Evolutionary conservation across 2,329 filamentous ascomycete genomes (phyloP).

Genomic region (Stemphylium vesicarium): DNA sequence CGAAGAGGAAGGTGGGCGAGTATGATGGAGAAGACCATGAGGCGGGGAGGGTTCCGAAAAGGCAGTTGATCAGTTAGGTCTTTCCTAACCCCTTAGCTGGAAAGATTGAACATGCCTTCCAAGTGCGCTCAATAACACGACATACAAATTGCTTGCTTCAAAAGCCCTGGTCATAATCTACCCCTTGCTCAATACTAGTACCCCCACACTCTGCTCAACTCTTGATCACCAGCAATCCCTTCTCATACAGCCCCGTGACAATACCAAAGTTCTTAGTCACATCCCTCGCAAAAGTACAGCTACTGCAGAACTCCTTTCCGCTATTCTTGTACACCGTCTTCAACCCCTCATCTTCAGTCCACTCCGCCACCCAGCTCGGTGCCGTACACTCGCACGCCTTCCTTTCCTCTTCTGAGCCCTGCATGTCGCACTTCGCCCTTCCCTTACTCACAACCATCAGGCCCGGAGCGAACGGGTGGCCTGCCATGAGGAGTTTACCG

Average conservation of each 20-base stretch:
- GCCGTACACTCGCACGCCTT: conserved; percentile 35
- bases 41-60: too few species aligned
- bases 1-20: background rate
- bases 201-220: conserved; percentile 9
- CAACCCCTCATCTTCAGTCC: conserved; percentile 45
- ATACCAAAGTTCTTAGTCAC: conserved; percentile 43
- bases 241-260: conserved; percentile 51
- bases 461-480: conserved; percentile 48
- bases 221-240: conserved; percentile 48
- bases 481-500: conserved; percentile 51
- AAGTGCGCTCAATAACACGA: too few species aligned
- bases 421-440: conserved; percentile 25
- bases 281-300: conserved; percentile 50
- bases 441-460: conserved; percentile 33
- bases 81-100: too few species aligned
- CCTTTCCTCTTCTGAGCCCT: conserved; percentile 23
- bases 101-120: too few species aligned
- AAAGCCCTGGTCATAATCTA: background rate
- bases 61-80: too few species aligned
- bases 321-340: conserved; percentile 43
- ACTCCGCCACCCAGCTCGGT: conserved; percentile 50
- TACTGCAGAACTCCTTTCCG: conserved; percentile 46
- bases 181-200: background rate
- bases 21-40: too few species aligned
- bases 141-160: too few species aligned